Evolutionary conservation across 805 yeast genomes (phyloP), one percentile per base, ranked within the genome.

Genomic region (Ogataea paraovalis): DNA sequence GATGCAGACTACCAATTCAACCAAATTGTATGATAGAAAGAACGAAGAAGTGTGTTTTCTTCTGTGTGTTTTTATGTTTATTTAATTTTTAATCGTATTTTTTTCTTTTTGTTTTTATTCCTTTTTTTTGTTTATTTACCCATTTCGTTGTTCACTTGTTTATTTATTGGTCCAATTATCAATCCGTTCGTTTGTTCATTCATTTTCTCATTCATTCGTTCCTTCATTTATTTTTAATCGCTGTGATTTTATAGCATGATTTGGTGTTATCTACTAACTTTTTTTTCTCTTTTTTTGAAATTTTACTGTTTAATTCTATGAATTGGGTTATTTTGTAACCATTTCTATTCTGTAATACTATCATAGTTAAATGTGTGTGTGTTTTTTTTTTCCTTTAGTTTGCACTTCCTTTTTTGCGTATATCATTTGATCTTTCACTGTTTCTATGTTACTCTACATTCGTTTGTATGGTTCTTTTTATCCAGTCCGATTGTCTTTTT

Each of bases 61-160:
- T 20, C 27, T 22, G n/a, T 37, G 22, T 37, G 39, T 21, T 23
- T 46, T 43, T 21, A 12, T n/a, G 36, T 39, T 40, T 28, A 5
- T 19, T 44, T 28, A 13, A 38, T 39, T 44, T 5, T 7, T 10
- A 22, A 25, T 42, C 45, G 45, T 42, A 39, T 34, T 28, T 25
- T 43, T 49, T 39, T 43, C 14, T 32, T 38, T 39, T 18, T 30
- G 37, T 28, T 27, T 25, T 46, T 39, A 10, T 38, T 28, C 23
- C 25, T 10, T 43, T 16, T 12, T 23, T 21, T 33, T 13, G 13
- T 23, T 27, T 21, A 18, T 28, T 41, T 42, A 10, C 19, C 25
- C 14, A 28, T 18, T 19, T 38, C 8, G 3, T 7, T 23, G n/a
- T 37, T 37, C 39, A 37, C 16, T 37, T 5, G 19, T n/a, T 12